Evolutionary conservation across 345 rosid genomes (phyloP).

Genomic region (Eutrema japonicum): DNA sequence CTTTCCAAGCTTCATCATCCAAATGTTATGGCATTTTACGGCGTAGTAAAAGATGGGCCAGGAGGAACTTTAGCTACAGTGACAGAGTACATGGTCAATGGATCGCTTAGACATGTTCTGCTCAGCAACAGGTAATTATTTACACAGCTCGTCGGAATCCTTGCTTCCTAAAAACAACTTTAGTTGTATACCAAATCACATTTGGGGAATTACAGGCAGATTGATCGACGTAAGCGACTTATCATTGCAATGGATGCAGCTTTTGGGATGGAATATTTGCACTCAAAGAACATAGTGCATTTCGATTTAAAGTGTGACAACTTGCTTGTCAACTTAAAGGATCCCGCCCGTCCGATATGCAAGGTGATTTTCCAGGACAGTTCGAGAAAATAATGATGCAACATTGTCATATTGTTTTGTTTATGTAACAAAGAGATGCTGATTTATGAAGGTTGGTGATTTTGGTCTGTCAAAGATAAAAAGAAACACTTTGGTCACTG

Average conservation of each 20-base stretch:
- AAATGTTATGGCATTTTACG: conserved; percentile 97
- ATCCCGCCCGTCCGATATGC: conserved; percentile 94
- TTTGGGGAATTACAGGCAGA: conserved; percentile 59
- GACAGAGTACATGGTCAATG: conserved; percentile 97
- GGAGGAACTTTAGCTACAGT: conserved; percentile 98
- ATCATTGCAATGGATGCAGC: conserved; percentile 99
- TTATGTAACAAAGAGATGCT: conserved; percentile 22
- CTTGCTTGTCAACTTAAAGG: conserved; percentile 97
- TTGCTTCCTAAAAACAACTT: conserved; percentile 14
- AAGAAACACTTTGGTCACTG: conserved; percentile 80
- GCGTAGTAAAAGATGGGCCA: conserved; percentile 97
- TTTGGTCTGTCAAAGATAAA: conserved; percentile 88
- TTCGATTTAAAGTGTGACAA: conserved; percentile 98
- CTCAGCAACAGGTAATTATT: conserved; percentile 78
- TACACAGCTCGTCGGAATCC: conserved; percentile 15
- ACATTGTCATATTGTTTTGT: conserved; percentile 6
- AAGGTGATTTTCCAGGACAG: conserved; percentile 59
- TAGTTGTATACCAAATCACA: conserved; percentile 6
- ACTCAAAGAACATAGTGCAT: conserved; percentile 96
- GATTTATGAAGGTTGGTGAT: conserved; percentile 71
- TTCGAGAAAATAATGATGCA: not conserved
- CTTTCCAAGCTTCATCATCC: conserved; percentile 99
- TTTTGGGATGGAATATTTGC: conserved; percentile 98
- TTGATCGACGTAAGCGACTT: conserved; percentile 92
- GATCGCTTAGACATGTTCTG: conserved; percentile 95